phyloP scores from a whole-genome alignment of 352 stramenopile species.

The Stramenopiles sp. region DNA sequence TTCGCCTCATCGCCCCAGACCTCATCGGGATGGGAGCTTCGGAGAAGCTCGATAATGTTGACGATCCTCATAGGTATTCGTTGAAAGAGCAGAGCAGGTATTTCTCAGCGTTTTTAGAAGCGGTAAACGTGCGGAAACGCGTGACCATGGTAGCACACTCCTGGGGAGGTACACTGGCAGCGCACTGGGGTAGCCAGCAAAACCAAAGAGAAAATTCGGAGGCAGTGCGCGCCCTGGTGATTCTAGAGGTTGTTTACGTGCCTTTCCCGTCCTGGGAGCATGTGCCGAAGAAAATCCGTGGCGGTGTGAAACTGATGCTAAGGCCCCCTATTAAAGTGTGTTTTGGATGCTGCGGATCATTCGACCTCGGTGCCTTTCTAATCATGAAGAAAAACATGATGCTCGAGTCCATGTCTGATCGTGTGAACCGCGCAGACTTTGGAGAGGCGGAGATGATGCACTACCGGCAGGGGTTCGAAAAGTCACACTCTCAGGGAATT shows the following conservation, averaged over 20 bases:
- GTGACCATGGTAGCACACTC: conserved; percentile 9
- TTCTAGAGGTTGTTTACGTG: neutral
- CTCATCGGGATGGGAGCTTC: conserved; percentile 12
- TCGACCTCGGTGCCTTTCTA: conserved; percentile 7
- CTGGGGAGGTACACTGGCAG: conserved; percentile 3
- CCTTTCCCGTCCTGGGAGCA: conserved; percentile 1
- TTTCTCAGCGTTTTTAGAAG: conserved; percentile 11
- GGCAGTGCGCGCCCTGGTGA: neutral
- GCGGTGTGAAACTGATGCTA: conserved; percentile 7
- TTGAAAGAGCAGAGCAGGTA: neutral
- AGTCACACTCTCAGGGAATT: neutral
- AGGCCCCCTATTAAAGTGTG: neutral
- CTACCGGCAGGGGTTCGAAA: neutral
- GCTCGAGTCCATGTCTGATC: neutral
- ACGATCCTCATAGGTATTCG: neutral
- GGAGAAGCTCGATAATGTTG: conserved; percentile 11
- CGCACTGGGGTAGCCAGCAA: conserved; percentile 10
- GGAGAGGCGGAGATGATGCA: conserved; percentile 10
- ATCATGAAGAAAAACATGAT: conserved; percentile 12
- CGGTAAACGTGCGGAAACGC: neutral
- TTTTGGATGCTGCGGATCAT: neutral
- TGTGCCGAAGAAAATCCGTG: conserved; percentile 11
- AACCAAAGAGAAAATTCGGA: neutral
- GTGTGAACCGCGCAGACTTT: neutral
- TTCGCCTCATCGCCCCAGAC: conserved; percentile 8